phyloP scores from a whole-genome alignment of 805 yeast genomes.

The Candida piceae region DNA sequence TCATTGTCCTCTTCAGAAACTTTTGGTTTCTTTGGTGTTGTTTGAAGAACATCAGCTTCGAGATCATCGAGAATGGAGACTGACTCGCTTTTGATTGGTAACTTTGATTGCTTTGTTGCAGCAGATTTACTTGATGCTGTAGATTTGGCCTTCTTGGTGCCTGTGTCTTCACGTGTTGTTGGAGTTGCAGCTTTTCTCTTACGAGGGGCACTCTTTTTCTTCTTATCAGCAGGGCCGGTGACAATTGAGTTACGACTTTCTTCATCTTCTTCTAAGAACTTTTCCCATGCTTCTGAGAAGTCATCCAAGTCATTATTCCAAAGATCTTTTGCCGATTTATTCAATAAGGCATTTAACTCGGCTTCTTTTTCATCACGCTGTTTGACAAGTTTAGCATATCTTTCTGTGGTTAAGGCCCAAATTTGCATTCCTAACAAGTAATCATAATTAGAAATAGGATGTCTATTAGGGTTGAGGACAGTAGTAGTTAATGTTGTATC shows the following conservation, averaged over 20 bases:
- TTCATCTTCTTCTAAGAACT: constrained; percentile 62
- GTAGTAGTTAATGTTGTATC: constrained; percentile 38
- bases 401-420: constrained; percentile 88
- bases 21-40: constrained; percentile 1
- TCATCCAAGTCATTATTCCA: constrained; percentile 83
- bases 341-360: constrained; percentile 62
- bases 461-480: constrained; percentile 38
- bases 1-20: constrained; percentile 12
- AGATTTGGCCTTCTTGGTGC: constrained; percentile 17
- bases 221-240: constrained; percentile 40
- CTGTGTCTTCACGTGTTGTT: constrained; percentile 11
- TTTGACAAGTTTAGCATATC: constrained; percentile 71
- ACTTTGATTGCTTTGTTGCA: constrained; percentile 1
- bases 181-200: constrained; percentile 29
- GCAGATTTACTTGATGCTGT: constrained; percentile 6
- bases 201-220: constrained; percentile 28
- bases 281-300: constrained; percentile 61
- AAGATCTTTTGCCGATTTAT: constrained; percentile 74
- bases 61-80: constrained; percentile 1
- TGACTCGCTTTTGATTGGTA: constrained; percentile 4
- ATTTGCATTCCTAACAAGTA: constrained; percentile 88
- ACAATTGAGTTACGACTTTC: constrained; percentile 48
- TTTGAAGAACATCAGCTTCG: constrained; percentile 1
- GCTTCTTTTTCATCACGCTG: constrained; percentile 70
- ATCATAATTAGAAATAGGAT: constrained; percentile 65